Evolutionary conservation across 2,329 filamentous ascomycete species (phyloP), one percentile per base, ranked within the genome.

Genomic region (Fusarium sp.): DNA sequence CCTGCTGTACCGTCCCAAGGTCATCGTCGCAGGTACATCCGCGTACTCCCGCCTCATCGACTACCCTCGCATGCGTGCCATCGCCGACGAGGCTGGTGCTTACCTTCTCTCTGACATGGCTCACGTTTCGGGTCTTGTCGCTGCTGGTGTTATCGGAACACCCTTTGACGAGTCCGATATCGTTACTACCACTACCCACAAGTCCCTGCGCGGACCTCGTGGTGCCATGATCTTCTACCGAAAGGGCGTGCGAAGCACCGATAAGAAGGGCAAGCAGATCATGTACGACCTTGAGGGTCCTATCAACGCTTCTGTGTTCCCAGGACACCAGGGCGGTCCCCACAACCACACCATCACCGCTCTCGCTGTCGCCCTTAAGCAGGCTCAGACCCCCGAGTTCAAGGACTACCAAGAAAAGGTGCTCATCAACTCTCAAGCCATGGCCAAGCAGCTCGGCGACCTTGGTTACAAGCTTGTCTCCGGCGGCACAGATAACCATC

Each of bases 331-430:
- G 82, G 95, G 95, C 79, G 95, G 95, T 27, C 95, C 95, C 53
- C 95, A 98, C 85, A 98, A 98, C 85, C 95, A 98, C 86, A 98
- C 95, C 73, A 98, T 98, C 81, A 97, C 95, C 25, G 95, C 95
- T 25, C 86, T 98, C 22, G 91, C 95, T 18, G 95, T 98, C 47
- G 95, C 95, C 6, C 87, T 98, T 59, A 95, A 97, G 84, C 95
- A 98, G 82, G 93, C 93, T 8, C 92, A 94, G 79, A 90, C 90
- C 12, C 88, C 90, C 45, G 94, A 97, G 79, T 98, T 98, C 87
- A 91, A 91, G 79, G 87, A 91, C 58, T 98, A 98, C 83, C 95
- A 98, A 83, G 85, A 92, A 79, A 89, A 91, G 77, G 94, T 97
- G 58, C 87, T 98, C 63, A 86, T 89, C 80, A 98, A 98, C 81